Evolutionary conservation across 495 filamentous ascomycete species (phyloP).

Genomic region (Penicillium paxilli): DNA sequence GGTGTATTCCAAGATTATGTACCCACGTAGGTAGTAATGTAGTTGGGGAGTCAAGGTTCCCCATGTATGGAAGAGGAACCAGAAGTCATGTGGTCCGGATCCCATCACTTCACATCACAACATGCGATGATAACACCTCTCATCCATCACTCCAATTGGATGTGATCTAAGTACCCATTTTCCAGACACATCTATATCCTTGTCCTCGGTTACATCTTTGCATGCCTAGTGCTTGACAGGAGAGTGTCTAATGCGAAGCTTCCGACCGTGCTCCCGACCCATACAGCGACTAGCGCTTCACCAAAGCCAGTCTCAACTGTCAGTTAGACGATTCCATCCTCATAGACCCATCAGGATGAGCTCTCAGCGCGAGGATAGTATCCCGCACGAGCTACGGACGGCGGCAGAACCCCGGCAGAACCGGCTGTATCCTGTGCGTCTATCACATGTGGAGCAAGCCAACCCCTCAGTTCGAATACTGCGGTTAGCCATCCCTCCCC

Average conservation of each 20-base stretch:
- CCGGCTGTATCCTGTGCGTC: conserved; percentile 47
- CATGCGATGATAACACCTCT: background rate
- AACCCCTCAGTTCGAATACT: conserved; percentile 52
- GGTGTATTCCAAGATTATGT: no score
- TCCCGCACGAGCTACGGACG: conserved; percentile 65
- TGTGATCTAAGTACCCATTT: background rate
- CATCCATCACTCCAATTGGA: background rate
- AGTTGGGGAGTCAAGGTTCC: background rate
- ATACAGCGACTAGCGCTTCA: conserved; percentile 13
- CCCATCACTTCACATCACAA: background rate
- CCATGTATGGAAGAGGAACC: background rate
- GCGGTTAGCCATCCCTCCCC: conserved; percentile 36
- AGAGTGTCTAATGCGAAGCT: background rate
- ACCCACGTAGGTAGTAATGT: no score
- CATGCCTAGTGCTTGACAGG: background rate
- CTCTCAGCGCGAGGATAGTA: conserved; percentile 32
- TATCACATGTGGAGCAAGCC: conserved; percentile 48
- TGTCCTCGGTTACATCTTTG: background rate
- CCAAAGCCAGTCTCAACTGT: background rate
- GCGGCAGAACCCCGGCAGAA: conserved; percentile 68
- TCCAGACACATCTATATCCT: background rate
- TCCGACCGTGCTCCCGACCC: background rate
- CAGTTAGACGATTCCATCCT: background rate
- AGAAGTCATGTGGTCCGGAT: background rate
- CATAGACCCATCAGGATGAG: conserved; percentile 25